phyloP scores from a whole-genome alignment of 1,284 basidiomycete species.

The Pyrrhoderma lamaoense region DNA sequence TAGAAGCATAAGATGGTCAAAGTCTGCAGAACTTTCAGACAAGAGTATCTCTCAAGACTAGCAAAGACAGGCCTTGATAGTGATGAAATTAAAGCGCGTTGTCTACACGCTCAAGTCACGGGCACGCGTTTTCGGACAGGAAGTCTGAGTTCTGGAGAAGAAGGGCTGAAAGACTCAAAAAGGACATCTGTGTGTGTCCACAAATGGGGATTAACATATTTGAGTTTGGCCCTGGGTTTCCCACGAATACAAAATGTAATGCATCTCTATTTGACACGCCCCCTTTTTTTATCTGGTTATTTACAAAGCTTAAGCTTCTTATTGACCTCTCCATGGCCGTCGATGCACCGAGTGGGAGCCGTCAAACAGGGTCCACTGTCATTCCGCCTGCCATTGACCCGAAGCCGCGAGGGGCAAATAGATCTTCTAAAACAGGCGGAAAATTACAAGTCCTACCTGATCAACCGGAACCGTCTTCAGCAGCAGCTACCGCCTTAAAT shows the following conservation, averaged over 20 bases:
- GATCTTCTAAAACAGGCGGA: constrained; percentile 80
- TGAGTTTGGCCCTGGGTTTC: neutral
- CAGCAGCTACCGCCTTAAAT: constrained; percentile 24
- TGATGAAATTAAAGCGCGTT: too few species aligned
- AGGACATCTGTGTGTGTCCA: too few species aligned
- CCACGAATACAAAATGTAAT: constrained; percentile 22
- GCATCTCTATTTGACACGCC: neutral
- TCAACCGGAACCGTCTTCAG: constrained; percentile 60
- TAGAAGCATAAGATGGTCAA: neutral
- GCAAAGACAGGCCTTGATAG: too few species aligned
- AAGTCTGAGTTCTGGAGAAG: too few species aligned
- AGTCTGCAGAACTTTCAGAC: too few species aligned
- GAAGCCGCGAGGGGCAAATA: constrained; percentile 65
- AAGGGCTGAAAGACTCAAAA: too few species aligned
- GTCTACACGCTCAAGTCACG: neutral
- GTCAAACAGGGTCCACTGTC: neutral
- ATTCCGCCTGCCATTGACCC: constrained; percentile 26
- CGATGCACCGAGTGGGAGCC: constrained; percentile 11
- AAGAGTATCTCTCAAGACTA: too few species aligned
- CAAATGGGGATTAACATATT: too few species aligned
- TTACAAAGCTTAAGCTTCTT: neutral
- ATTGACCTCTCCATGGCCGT: constrained; percentile 6
- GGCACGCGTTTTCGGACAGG: neutral
- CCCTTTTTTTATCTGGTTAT: neutral
- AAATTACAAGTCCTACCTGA: constrained; percentile 94